These are phyloP conservation scores for Trichophyton simii DNA, from an alignment of 2,329 filamentous ascomycete species.

Conservation along the genomic window DNA sequence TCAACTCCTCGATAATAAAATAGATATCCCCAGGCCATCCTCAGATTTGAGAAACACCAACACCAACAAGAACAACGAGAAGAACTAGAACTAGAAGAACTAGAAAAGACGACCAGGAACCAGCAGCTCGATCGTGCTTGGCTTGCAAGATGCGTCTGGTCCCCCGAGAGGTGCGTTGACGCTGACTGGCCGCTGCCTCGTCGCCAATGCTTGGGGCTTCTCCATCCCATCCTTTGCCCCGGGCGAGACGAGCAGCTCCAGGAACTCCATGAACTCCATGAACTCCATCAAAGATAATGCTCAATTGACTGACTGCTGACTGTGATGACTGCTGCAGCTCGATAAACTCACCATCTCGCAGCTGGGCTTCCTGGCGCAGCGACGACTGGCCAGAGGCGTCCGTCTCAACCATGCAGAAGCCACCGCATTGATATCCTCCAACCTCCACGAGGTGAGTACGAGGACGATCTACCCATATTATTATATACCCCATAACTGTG, in stretches of 20 bases:
- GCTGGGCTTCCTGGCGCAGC: conserved; percentile 74
- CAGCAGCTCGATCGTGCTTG: not conserved
- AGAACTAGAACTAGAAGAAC: too few relatives aligned
- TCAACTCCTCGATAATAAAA: too few relatives aligned
- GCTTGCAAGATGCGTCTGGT: conserved; percentile 32
- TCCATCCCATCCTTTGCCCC: not conserved
- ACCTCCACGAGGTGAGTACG: conserved; percentile 62
- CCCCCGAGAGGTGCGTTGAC: conserved; percentile 34
- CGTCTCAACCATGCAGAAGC: conserved; percentile 85
- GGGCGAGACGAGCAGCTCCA: too few relatives aligned
- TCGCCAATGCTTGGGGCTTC: conserved; percentile 15
- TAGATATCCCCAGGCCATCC: too few relatives aligned
- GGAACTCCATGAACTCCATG: too few relatives aligned
- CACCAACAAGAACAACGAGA: too few relatives aligned
- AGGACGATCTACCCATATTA: too few relatives aligned
- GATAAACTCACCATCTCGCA: conserved; percentile 94
- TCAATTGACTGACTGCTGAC: not conserved
- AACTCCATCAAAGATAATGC: too few relatives aligned
- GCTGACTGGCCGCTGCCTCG: conserved; percentile 27
- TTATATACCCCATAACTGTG: too few relatives aligned
- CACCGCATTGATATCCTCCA: conserved; percentile 54
- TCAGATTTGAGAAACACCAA: too few relatives aligned
- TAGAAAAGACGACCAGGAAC: not conserved
- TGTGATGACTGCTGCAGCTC: conserved; percentile 43
- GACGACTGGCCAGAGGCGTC: conserved; percentile 73